Conservation (phyloP, 176 grass and related monocot genomes). For the Hyparrhenia diplandra region DNA sequence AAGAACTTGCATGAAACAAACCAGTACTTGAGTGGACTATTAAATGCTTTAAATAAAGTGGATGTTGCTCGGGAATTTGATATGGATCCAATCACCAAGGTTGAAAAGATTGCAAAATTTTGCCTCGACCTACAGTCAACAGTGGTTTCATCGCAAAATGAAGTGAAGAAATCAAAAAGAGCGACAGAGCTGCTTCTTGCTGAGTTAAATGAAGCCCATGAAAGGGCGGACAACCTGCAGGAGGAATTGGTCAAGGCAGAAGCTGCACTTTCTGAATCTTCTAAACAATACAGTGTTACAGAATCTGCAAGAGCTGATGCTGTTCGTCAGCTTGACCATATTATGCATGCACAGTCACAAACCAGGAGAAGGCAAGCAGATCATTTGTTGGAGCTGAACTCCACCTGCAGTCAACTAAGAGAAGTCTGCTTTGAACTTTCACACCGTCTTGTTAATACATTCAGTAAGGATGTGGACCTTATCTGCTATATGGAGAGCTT, state of each 20-base stretch:
- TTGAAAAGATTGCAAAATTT: conserved; percentile 53
- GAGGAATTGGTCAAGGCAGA: conserved; percentile 76
- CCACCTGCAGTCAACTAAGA: conserved; percentile 58
- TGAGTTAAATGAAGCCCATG: conserved; percentile 95
- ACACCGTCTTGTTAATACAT: conserved; percentile 40
- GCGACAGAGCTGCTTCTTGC: conserved; percentile 71
- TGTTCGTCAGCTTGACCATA: conserved; percentile 49
- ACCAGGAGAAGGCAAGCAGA: conserved; percentile 60
- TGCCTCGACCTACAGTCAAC: conserved; percentile 43
- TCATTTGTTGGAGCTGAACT: conserved; percentile 62
- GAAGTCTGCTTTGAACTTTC: conserved; percentile 73
- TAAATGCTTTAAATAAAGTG: conserved; percentile 53
- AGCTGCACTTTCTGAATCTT: conserved; percentile 44
- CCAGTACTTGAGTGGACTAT: conserved; percentile 51
- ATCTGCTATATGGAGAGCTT: conserved; percentile 63
- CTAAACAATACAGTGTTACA: conserved; percentile 40
- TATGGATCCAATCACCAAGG: conserved; percentile 65
- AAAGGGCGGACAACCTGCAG: conserved; percentile 85
- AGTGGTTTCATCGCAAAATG: conserved; percentile 56
- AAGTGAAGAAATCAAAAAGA: conserved; percentile 70
- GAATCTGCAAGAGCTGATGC: conserved; percentile 65
- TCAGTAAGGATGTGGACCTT: conserved; percentile 59
- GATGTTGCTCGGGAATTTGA: conserved; percentile 44
- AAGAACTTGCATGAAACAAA: conserved; percentile 51
- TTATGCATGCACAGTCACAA: conserved; percentile 41